phyloP scores from a whole-genome alignment of 768 basidiomycete genomes.

The Lactarius indigo region DNA sequence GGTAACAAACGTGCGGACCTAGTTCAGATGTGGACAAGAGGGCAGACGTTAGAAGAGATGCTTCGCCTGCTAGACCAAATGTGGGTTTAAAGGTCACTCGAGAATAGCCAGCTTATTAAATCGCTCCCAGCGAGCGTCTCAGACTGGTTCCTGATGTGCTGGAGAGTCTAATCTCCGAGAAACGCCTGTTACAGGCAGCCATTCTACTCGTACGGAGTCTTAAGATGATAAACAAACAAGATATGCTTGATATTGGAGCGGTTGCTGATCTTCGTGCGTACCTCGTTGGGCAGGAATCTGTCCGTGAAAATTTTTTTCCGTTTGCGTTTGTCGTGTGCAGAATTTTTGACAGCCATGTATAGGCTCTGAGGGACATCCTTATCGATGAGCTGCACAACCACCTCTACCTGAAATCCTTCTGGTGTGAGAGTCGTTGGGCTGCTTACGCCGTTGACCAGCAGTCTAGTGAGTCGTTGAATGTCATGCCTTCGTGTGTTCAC shows the following conservation, averaged over 20 bases:
- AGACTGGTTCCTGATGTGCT: slow-evolving; percentile 88
- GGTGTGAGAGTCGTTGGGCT: slow-evolving; percentile 92
- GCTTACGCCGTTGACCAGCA: slow-evolving; percentile 79
- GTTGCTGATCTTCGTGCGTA: slow-evolving; percentile 84
- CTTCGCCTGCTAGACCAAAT: slow-evolving; percentile 90
- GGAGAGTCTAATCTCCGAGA: slow-evolving; percentile 94
- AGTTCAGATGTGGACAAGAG: slow-evolving; percentile 84
- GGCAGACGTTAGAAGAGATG: slow-evolving; percentile 95
- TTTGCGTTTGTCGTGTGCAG: neutral
- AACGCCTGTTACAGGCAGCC: slow-evolving; percentile 85
- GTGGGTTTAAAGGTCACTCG: slow-evolving; percentile 38
- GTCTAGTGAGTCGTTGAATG: slow-evolving; percentile 49
- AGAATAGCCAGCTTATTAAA: slow-evolving; percentile 17
- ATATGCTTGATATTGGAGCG: slow-evolving; percentile 96
- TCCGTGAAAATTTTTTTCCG: slow-evolving; percentile 36
- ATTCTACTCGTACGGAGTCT: slow-evolving; percentile 81
- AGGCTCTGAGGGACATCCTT: slow-evolving; percentile 91
- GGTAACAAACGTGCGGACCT: slow-evolving; percentile 85
- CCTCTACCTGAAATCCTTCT: slow-evolving; percentile 95
- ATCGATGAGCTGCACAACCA: slow-evolving; percentile 95
- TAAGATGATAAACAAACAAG: slow-evolving; percentile 86
- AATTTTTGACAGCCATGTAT: slow-evolving; percentile 15
- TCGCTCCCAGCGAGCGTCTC: slow-evolving; percentile 55
- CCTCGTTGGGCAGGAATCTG: slow-evolving; percentile 81
- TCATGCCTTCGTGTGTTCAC: slow-evolving; percentile 12